Evolutionary conservation across 2,329 filamentous ascomycete species (phyloP), one percentile per base, ranked within the genome.

Genomic region (Sordariomycetes sp.): DNA sequence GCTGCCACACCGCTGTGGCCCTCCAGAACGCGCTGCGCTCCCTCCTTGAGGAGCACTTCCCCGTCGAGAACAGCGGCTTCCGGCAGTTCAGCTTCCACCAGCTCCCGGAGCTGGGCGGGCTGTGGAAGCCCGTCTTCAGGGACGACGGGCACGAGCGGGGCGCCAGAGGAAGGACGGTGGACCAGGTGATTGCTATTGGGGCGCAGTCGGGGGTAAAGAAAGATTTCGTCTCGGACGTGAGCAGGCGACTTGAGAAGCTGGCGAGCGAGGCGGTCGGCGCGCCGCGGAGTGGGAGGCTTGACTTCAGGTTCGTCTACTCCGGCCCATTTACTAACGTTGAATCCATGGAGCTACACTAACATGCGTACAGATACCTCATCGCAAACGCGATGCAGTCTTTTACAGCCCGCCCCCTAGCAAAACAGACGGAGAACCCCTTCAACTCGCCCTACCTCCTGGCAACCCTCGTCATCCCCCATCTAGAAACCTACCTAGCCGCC

Each of bases 111-210:
- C 69, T 75, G 51, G 73, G 76, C 35, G 74, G 69, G 4, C 62
- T 81, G 12, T 82, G 79, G 79, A 73, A 73, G 55, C 77, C 78
- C 2, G 69, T 82, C 0, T 77, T 82, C 52, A 68, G 68, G 25
- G 71, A 74, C 34, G 61, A 63, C 0, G 68, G 70, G 17, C 58
- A 65, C 1, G 67, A 60, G 54, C 65, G 64, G 0, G 65, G 61
- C 24, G 64, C 67, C 5, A 67, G 70, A 32, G 67, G 25, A 20
- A 45, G 72, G 36, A 73, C 71, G 42, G 67, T 81, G 13, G 80
- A 85, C 61, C 73, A 84, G 54, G 81, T 86, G 3, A 65, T 86
- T 13, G 81, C 81, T 2, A 70, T 86, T 22, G 82, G 82, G 3
- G 74, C 76, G 3, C 79, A 85, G 61, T 70, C 71, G 25, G 76